These are phyloP conservation scores for Hypoxylon rubiginosum DNA, from an alignment of 2,329 filamentous ascomycete genomes.

Conservation along the genomic window DNA sequence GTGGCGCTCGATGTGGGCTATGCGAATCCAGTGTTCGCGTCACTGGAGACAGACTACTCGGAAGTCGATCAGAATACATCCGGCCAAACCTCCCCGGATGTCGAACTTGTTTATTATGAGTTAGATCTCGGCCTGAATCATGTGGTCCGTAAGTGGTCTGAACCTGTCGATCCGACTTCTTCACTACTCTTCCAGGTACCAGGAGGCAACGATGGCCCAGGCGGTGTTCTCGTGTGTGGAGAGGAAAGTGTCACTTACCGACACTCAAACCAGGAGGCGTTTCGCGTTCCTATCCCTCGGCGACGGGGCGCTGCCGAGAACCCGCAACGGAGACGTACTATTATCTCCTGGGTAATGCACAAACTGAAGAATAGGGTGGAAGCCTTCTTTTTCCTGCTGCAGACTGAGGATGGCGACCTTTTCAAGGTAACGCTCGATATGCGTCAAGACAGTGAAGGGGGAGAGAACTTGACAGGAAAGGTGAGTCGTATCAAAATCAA, in stretches of 20 bases:
- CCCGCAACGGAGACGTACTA: constrained; percentile 87
- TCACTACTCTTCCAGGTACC: constrained; percentile 95
- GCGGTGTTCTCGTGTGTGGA: constrained; percentile 93
- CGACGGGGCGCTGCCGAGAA: constrained; percentile 91
- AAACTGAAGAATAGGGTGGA: constrained; percentile 85
- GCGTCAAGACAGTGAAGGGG: constrained; percentile 82
- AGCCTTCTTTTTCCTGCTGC: constrained; percentile 96
- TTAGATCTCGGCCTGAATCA: constrained; percentile 97
- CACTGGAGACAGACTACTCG: constrained; percentile 92
- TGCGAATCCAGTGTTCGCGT: constrained; percentile 95
- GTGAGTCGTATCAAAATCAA: constrained; percentile 90
- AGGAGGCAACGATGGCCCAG: constrained; percentile 92
- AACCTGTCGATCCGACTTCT: constrained; percentile 89
- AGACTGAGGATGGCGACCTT: constrained; percentile 97
- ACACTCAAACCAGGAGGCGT: constrained; percentile 93
- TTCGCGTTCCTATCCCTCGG: constrained; percentile 89
- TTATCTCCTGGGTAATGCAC: constrained; percentile 94
- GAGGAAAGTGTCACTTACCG: constrained; percentile 96
- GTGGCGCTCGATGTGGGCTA: constrained; percentile 95
- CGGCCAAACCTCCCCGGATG: constrained; percentile 82
- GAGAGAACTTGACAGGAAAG: constrained; percentile 82
- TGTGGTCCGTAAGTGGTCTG: constrained; percentile 96
- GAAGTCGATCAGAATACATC: constrained; percentile 92
- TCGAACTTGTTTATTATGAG: constrained; percentile 97
- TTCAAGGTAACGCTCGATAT: constrained; percentile 97